phyloP scores from a whole-genome alignment of 2,329 filamentous ascomycete genomes.

The Emmonsiellopsis sp. region DNA sequence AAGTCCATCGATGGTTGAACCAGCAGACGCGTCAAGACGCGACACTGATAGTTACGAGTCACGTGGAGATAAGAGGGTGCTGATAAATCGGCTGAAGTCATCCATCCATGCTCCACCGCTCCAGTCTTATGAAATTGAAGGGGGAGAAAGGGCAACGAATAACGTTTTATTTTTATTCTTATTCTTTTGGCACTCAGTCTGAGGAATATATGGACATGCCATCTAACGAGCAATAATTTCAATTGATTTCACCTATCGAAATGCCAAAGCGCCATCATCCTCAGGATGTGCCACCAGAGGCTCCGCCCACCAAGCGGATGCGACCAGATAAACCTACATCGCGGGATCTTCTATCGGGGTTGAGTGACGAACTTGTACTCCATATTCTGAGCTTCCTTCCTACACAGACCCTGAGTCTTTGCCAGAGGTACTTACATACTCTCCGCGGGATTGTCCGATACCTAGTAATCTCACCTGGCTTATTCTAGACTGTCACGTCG shows the following conservation, averaged over 20 bases:
- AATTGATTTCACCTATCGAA: neutral
- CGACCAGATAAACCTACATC: neutral
- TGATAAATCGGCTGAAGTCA: no score
- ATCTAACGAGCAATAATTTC: neutral
- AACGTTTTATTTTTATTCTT: neutral
- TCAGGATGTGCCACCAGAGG: constrained; percentile 2
- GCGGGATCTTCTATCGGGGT: constrained; percentile 55
- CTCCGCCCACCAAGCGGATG: constrained; percentile 8
- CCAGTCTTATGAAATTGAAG: no score
- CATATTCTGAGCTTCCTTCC: constrained; percentile 73
- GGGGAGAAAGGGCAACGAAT: no score
- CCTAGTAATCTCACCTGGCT: neutral
- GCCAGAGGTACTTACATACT: constrained; percentile 42
- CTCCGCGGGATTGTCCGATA: neutral
- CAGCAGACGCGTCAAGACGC: no score
- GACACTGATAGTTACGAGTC: no score
- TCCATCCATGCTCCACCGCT: no score
- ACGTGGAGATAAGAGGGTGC: no score
- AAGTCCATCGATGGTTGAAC: no score
- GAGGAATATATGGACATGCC: no score
- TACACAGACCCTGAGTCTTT: constrained; percentile 56
- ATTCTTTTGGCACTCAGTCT: neutral
- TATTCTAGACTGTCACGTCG: constrained; percentile 50
- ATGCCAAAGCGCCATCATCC: constrained; percentile 10
- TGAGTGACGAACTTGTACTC: constrained; percentile 82